These are phyloP conservation scores for Phytophthora kernoviae DNA, from an alignment of 352 stramenopile species.

Conservation along the genomic window DNA sequence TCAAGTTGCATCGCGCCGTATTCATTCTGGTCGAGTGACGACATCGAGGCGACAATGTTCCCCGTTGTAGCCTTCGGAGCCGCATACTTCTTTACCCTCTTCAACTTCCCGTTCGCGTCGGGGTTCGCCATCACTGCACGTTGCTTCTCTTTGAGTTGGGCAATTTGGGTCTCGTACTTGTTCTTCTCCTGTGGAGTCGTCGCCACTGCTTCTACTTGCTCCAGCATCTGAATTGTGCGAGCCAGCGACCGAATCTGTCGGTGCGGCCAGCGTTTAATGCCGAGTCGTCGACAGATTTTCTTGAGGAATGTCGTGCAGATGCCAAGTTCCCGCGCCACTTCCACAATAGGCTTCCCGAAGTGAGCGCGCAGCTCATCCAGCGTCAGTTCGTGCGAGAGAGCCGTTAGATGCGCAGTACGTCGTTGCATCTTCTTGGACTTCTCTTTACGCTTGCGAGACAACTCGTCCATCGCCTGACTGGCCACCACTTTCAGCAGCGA, in stretches of 20 bases:
- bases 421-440: constrained; percentile 31
- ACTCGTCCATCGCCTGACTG: constrained; percentile 27
- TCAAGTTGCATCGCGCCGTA: background rate
- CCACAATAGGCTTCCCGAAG: constrained; percentile 68
- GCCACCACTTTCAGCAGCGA: constrained; percentile 50
- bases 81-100: constrained; percentile 62
- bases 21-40: constrained; percentile 6
- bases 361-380: constrained; percentile 66
- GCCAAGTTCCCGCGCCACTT: constrained; percentile 70
- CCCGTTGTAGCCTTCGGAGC: constrained; percentile 12
- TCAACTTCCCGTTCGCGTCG: constrained; percentile 60
- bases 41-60: constrained; percentile 1
- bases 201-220: constrained; percentile 55
- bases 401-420: constrained; percentile 51
- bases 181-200: constrained; percentile 45
- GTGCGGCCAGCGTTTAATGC: constrained; percentile 73
- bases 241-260: constrained; percentile 72
- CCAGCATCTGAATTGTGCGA: constrained; percentile 78
- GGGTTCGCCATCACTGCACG: constrained; percentile 70
- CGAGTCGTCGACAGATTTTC: constrained; percentile 70
- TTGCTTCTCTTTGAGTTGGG: constrained; percentile 68
- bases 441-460: constrained; percentile 12
- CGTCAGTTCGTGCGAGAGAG: constrained; percentile 56
- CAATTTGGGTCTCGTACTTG: constrained; percentile 63
- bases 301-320: constrained; percentile 83